These are phyloP conservation scores for Coriaria nepalensis DNA, from an alignment of 306 rosid genomes.

Conservation along the genomic window DNA sequence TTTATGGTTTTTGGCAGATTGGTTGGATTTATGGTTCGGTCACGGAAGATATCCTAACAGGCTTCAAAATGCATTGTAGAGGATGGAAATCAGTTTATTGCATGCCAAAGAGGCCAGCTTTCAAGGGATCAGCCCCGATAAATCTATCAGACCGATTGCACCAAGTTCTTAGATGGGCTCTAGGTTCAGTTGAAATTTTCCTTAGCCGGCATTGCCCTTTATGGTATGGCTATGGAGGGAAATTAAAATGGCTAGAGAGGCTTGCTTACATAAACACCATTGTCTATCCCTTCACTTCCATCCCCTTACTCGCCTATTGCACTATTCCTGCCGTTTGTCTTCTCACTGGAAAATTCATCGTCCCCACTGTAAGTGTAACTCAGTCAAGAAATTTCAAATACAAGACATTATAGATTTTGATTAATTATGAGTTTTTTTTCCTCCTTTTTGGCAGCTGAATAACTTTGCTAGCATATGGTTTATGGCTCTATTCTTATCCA, in stretches of 20 bases:
- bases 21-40: conserved; percentile 98
- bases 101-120: conserved; percentile 77
- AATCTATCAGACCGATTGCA: conserved; percentile 77
- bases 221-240: conserved; percentile 90
- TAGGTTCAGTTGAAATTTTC: conserved; percentile 80
- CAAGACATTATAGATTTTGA: background rate
- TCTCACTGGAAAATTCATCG: conserved; percentile 84
- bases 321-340: conserved; percentile 85
- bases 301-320: conserved; percentile 74
- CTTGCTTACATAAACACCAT: conserved; percentile 59
- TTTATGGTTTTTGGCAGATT: conserved; percentile 35
- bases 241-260: conserved; percentile 75
- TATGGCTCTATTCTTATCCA: conserved; percentile 68
- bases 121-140: conserved; percentile 89
- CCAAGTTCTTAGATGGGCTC: conserved; percentile 80
- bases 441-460: conserved; percentile 51
- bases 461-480: conserved; percentile 72
- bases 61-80: conserved; percentile 95
- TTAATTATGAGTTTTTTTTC: background rate
- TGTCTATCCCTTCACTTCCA: conserved; percentile 81
- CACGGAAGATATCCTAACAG: conserved; percentile 83
- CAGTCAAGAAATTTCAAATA: background rate
- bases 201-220: conserved; percentile 82
- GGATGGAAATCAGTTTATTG: conserved; percentile 98
- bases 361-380: conserved; percentile 64